Base-by-base conservation (phyloP, 2,329 filamentous ascomycete species). In the Monosporascus cannonballus region DNA sequence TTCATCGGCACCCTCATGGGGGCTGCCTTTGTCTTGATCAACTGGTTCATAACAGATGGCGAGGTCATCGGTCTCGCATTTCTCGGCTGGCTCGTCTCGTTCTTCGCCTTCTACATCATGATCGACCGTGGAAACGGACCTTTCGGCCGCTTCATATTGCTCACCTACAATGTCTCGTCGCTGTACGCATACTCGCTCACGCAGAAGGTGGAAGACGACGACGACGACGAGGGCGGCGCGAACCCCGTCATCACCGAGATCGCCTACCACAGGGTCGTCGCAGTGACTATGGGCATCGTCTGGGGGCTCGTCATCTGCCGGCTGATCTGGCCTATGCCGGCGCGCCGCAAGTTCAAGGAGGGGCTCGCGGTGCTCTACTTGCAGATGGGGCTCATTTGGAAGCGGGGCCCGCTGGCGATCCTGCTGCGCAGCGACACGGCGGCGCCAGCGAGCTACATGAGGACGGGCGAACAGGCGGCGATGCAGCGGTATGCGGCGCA, bases 321-420 rank as follows among this genome's bases (percentile, higher is more conserved):
- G 54, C 66, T 96, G 48, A 85, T 99, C 58, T 97, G 92, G 90
- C 94, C 94, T 8, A 95, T 96, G 56, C 94, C 90, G 34, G 94
- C 91, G 2, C 82, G 94, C 44, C 79, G 81, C 57, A 96, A 96
- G 71, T 85, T 97, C 62, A 90, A 94, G 64, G 87, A 96, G 63
- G 93, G 93, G 2, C 78, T 96, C 11, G 89, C 90, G 27, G 77
- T 96, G n/a, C 76, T 99, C 14, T 97, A 94, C 81, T 78, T 99
- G 6, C 89, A 95, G 54, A 92, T 99, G 84, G 90, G 91, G 17
- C 79, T 99, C 36, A 92, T 97, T 59, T 99, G 94, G 94, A 96
- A 93, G 72, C 84, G 92, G 45, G 93, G 95, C 8, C 94, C 94
- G 0, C 75, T 99, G 24, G 86, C 88, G 4, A 83, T 86, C 6